Percentiles rank a stretch among this genome's conserved stretches.
Conservation (phyloP, 2,329 filamentous ascomycete species). For the Diaporthe capsici region DNA sequence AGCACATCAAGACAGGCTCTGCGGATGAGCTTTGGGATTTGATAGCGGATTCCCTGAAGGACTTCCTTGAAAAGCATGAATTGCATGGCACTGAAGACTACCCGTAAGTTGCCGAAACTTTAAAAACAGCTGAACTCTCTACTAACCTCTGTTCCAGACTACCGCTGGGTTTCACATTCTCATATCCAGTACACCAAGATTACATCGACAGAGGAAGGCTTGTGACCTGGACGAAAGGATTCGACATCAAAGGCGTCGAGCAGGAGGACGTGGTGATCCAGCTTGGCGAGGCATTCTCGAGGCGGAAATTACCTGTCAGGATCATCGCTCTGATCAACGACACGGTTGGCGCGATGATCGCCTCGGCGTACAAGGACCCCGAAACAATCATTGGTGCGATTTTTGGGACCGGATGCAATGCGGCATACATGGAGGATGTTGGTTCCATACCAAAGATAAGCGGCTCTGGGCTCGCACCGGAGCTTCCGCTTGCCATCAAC, state of each 20-base stretch:
- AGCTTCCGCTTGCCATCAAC: slow-evolving; percentile 84
- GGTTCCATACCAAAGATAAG: slow-evolving; percentile 73
- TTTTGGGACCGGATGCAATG: slow-evolving; percentile 86
- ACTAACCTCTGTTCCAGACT: slow-evolving; percentile 62
- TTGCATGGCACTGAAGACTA: slow-evolving; percentile 57
- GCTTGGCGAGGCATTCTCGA: slow-evolving; percentile 66
- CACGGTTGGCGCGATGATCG: slow-evolving; percentile 85
- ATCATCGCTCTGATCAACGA: slow-evolving; percentile 85
- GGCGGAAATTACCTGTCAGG: slow-evolving; percentile 71
- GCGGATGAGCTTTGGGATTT: slow-evolving; percentile 79
- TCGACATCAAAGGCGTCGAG: slow-evolving; percentile 80
- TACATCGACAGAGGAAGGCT: slow-evolving; percentile 79
- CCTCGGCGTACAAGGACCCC: slow-evolving; percentile 81
- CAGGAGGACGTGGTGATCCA: slow-evolving; percentile 77
- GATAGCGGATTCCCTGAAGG: slow-evolving; percentile 77
- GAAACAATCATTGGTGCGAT: slow-evolving; percentile 82
- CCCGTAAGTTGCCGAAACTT: slow-evolving; percentile 40
- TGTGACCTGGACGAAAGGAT: slow-evolving; percentile 82
- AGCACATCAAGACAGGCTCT: slow-evolving; percentile 75
- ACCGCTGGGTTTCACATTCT: slow-evolving; percentile 80
- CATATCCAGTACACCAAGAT: slow-evolving; percentile 78
- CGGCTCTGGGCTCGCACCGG: slow-evolving; percentile 66
- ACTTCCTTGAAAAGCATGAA: slow-evolving; percentile 72
- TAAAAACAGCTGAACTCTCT: slow-evolving; percentile 50
- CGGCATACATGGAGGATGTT: slow-evolving; percentile 83